These are phyloP conservation scores for Pseudogymnoascus sp. DNA, from an alignment of 2,329 filamentous ascomycete species.

Conservation along the genomic window DNA sequence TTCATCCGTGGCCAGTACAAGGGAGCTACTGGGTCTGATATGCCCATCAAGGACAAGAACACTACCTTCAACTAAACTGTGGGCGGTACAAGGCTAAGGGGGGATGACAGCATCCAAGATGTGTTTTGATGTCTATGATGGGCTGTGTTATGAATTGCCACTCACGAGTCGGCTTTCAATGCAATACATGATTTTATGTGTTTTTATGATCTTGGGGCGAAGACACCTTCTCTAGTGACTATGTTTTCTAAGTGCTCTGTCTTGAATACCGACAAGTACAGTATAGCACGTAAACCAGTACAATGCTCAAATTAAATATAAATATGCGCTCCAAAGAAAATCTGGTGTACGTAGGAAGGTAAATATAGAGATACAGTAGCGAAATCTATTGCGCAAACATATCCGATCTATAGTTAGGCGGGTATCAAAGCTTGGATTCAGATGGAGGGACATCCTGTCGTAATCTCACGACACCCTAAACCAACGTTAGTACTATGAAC, in stretches of 20 bases:
- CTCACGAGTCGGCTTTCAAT: neutral
- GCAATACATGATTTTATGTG: neutral
- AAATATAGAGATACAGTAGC: neutral
- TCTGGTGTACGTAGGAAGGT: neutral
- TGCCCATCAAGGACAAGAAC: constrained; percentile 63
- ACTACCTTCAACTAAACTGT: constrained; percentile 20
- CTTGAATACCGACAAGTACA: neutral
- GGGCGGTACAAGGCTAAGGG: neutral
- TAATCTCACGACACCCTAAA: constrained; percentile 43
- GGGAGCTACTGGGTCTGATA: constrained; percentile 54
- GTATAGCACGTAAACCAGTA: neutral
- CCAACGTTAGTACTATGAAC: constrained; percentile 20
- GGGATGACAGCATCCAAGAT: neutral
- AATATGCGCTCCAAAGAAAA: neutral
- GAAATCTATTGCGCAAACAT: neutral
- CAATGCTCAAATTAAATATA: neutral
- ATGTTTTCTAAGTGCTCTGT: neutral
- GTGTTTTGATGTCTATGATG: neutral
- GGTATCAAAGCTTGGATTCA: constrained; percentile 7
- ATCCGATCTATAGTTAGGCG: neutral
- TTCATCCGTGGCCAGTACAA: constrained; percentile 66
- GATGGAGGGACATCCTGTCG: constrained; percentile 31
- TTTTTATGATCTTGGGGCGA: neutral
- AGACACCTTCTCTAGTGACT: neutral
- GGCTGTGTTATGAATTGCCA: neutral